Base-by-base conservation (phyloP, 768 basidiomycete species). In the Amanita polypyramis region DNA sequence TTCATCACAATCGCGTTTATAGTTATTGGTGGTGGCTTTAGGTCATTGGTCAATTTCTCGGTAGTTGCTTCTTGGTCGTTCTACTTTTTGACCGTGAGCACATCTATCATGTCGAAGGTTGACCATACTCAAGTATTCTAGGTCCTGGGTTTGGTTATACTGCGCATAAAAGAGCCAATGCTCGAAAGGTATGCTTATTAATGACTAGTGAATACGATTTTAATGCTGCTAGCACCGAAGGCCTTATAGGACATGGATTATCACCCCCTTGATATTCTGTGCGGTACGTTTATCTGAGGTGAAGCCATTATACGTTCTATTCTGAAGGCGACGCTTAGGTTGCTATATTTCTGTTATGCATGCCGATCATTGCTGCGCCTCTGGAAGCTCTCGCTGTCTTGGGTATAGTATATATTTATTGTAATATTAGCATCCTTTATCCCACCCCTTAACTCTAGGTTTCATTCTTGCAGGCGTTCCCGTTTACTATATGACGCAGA, bases 321-420 rank as follows among this genome's bases (percentile, higher is more conserved):
- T n/a, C 17, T 20, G 19, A 25, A 29, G 45, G 43, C 44, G 27
- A 9, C 5, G 8, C 4, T 25, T 50, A 89, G 86, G 85, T 93
- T 9, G 90, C 92, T 2, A 67, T 92, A 43, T 94, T 94, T 66
- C 70, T 98, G 45, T 69, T 99, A 8, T 85, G 83, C 57, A 95
- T 99, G 90, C 93, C 94, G 1, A 73, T 95, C 43, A 83, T 94
- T 49, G 95, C 95, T 2, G 93, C 94, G 17, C 95, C 95, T 5
- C 67, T 82, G 11, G 85, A 95, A 61, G 92, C 94, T 0, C 62
- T 88, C 5, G 82, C 92, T 6, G 94, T 92, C 5, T 71, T 96
- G 48, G 84, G 92, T 93, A 55, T 49, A 77, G 67, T 17, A 1
- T n/a, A 4, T 35, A n/a, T 23, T 43, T 11, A 30, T 14, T 39